A percentile compares a stretch with the other conserved stretches of the same genome.
Evolutionary conservation across 345 rosid species (phyloP).

Genomic region (Populus davidiana): DNA sequence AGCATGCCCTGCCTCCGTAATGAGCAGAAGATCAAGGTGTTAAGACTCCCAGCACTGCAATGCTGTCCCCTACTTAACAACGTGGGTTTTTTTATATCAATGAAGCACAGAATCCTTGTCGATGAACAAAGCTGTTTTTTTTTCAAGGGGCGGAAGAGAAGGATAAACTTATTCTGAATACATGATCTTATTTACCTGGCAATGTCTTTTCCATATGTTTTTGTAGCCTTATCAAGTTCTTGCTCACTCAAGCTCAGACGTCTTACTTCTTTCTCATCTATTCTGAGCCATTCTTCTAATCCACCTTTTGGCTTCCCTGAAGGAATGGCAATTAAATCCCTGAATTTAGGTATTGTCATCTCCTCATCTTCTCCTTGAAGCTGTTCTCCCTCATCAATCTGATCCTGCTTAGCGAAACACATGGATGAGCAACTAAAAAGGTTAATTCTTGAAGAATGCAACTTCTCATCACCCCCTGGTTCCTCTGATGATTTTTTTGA

Average conservation of each 20-base stretch:
- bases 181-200: conserved; percentile 8
- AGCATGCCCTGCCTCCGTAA: neutral
- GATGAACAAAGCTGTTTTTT: too few relatives aligned
- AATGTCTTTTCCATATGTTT: conserved; percentile 13
- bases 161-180: too few relatives aligned
- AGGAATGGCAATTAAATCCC: conserved; percentile 27
- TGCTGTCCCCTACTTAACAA: neutral
- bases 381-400: conserved; percentile 7
- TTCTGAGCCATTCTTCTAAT: conserved; percentile 12
- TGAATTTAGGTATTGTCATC: conserved; percentile 15
- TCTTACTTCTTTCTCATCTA: conserved; percentile 15
- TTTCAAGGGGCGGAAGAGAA: too few relatives aligned
- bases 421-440: neutral
- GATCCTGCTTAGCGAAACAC: conserved; percentile 27
- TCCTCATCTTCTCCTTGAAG: conserved; percentile 19
- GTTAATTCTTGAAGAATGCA: conserved; percentile 14
- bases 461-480: conserved; percentile 2
- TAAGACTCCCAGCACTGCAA: neutral
- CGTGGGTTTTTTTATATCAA: too few relatives aligned
- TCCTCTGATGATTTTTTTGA: conserved; percentile 11
- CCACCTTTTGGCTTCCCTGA: conserved; percentile 24
- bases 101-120: too few relatives aligned
- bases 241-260: conserved; percentile 30
- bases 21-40: neutral
- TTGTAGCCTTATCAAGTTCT: conserved; percentile 17